These are phyloP conservation scores for Cymbidium sinense DNA, from an alignment of 106 monocot genomes.

Conservation along the genomic window DNA sequence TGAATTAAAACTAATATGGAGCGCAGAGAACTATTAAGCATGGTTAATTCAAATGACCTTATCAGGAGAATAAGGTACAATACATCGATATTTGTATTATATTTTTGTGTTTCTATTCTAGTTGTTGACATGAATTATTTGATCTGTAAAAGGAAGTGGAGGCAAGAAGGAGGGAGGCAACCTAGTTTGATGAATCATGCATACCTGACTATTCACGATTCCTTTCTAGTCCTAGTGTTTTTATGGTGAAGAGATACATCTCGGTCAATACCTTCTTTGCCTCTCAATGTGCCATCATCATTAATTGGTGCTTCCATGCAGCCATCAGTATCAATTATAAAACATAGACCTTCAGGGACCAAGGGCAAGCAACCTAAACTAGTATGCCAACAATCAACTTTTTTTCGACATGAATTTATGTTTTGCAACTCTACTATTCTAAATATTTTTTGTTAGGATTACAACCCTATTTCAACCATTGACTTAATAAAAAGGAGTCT, in stretches of 20 bases:
- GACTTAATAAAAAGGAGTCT: too few species aligned
- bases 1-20: too few species aligned
- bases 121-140: conserved; percentile 2
- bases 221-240: conserved; percentile 42
- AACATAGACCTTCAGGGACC: conserved; percentile 38
- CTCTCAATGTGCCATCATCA: too few species aligned
- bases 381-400: conserved; percentile 32
- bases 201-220: conserved; percentile 39
- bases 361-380: conserved; percentile 80
- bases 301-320: conserved; percentile 36
- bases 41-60: conserved; percentile 70
- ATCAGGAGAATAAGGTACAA: conserved; percentile 56
- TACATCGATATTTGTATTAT: neutral
- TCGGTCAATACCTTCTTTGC: too few species aligned
- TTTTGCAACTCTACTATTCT: neutral
- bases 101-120: too few species aligned
- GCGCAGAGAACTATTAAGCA: too few species aligned
- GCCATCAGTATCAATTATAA: conserved; percentile 51
- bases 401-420: conserved; percentile 8
- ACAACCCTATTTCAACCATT: too few species aligned
- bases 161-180: conserved; percentile 41
- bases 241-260: conserved; percentile 44
- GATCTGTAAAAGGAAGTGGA: conserved; percentile 46
- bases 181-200: conserved; percentile 26
- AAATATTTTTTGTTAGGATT: too few species aligned